These are phyloP conservation scores for Oryza glaberrima DNA, from an alignment of 176 grass and related monocot genomes.

Conservation along the genomic window DNA sequence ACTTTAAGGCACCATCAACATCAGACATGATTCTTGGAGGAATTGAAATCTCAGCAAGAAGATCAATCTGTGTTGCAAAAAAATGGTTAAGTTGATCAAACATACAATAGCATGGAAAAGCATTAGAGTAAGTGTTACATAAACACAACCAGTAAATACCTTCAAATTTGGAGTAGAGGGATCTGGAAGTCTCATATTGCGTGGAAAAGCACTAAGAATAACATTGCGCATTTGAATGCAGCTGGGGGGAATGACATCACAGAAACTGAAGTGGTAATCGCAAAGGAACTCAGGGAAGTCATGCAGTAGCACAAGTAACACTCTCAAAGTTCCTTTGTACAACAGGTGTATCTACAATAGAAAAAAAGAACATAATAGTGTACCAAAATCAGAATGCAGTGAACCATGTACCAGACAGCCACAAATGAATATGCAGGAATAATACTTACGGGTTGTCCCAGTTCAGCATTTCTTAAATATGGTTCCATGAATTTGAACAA, in stretches of 20 bases:
- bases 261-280: slow-evolving; percentile 97
- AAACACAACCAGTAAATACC: slow-evolving; percentile 49
- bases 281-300: slow-evolving; percentile 99
- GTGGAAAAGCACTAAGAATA: slow-evolving; percentile 96
- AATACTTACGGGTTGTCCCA: slow-evolving; percentile 72
- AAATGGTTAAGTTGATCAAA: slow-evolving; percentile 33
- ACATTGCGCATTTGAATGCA: slow-evolving; percentile 99
- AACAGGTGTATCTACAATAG: slow-evolving; percentile 74
- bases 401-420: not conserved
- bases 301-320: slow-evolving; percentile 92
- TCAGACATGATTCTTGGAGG: slow-evolving; percentile 90
- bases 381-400: slow-evolving; percentile 18
- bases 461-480: slow-evolving; percentile 86
- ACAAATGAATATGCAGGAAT: slow-evolving; percentile 28
- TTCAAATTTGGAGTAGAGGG: slow-evolving; percentile 97
- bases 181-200: slow-evolving; percentile 98
- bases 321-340: slow-evolving; percentile 90
- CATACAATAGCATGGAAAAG: not conserved
- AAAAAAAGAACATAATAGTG: not conserved
- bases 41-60: slow-evolving; percentile 82
- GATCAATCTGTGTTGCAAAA: slow-evolving; percentile 79
- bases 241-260: slow-evolving; percentile 89
- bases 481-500: slow-evolving; percentile 99
- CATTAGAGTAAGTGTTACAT: not conserved
- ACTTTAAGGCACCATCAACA: slow-evolving; percentile 79